Base-by-base conservation (phyloP, 2,329 filamentous ascomycete species). In the Simplicillium aogashimaense region DNA sequence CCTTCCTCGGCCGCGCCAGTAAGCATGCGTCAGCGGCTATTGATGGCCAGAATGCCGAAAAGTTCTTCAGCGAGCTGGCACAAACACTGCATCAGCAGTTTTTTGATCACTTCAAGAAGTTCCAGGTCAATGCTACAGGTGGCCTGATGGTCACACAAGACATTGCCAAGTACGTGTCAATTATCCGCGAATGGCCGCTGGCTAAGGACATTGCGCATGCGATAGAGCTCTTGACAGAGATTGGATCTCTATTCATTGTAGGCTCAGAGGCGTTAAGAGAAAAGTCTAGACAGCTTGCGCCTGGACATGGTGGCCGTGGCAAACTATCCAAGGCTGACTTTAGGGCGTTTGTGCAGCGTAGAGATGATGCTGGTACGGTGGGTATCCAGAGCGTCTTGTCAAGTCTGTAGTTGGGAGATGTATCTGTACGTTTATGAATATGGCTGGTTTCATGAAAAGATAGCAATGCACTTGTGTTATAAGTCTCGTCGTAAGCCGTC, bases 71-170 rank as follows among this genome's bases (percentile, higher is more conserved):
- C 44, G 90, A 97, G 63, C 76, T 97, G 16, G 89, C 86, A 2
- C 67, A 89, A 12, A 82, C 83, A 9, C 71, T 95, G 29, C 81
- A 89, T 49, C 67, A 74, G 37, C 74, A 94, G 9, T 74, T 98
- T 4, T 80, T 98, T 46, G 86, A 92, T 46, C 92, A 98, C 63
- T 86, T 97, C 64, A 92, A 94, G 55, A 88, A 86, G 54, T 98
- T 94, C 65, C 79, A 83, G 45, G 87, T 98, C 49, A 95, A 88
- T 50, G 86, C 89, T 32, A 89, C 90, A 0, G 92, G 92, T 45
- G 92, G 88, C 3, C 76, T 98, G 36, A 92, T 95, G 76, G 86
- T 97, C 18, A 90, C 84, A 29, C 94, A 97, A 65, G 92, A 98
- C 57, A 89, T 97, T 59, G 86, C 87, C 29, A 88, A 87, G 56